A percentile compares a stretch with the other conserved stretches of the same genome.
Conservation (phyloP, 345 rosid species). For the Eucalyptus guilfoylei region DNA sequence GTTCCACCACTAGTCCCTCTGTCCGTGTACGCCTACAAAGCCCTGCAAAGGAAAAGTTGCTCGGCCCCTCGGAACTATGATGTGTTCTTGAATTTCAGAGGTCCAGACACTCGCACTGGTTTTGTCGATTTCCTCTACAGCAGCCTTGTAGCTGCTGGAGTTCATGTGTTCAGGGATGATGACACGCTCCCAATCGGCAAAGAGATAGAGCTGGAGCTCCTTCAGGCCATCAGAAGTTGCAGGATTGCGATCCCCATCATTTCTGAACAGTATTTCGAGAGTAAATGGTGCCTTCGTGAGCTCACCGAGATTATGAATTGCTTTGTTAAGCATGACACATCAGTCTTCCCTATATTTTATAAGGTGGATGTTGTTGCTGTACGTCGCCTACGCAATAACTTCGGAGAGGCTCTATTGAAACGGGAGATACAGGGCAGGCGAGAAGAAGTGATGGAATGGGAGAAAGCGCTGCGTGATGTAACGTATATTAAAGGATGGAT, state of each 20-base stretch:
- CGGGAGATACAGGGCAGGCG: not conserved
- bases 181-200: rapidly evolving
- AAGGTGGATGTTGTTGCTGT: not conserved
- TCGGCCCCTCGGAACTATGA: rapidly evolving
- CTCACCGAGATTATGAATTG: not conserved
- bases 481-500: not conserved
- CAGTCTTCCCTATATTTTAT: not conserved
- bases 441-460: not conserved
- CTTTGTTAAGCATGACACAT: rapidly evolving
- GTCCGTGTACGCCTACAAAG: not conserved
- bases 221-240: not conserved
- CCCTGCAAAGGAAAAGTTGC: not conserved
- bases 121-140: not conserved
- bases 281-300: not conserved
- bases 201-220: not conserved
- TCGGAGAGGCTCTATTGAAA: not conserved
- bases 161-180: rapidly evolving
- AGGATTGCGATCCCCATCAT: not conserved
- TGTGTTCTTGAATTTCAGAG: not conserved
- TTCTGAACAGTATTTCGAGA: not conserved
- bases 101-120: rapidly evolving
- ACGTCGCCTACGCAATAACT: not conserved
- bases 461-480: not conserved
- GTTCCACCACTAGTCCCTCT: not conserved
- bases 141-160: not conserved